These are phyloP conservation scores for Phytophthora hibernalis DNA, from an alignment of 352 stramenopile genomes.

Conservation along the genomic window DNA sequence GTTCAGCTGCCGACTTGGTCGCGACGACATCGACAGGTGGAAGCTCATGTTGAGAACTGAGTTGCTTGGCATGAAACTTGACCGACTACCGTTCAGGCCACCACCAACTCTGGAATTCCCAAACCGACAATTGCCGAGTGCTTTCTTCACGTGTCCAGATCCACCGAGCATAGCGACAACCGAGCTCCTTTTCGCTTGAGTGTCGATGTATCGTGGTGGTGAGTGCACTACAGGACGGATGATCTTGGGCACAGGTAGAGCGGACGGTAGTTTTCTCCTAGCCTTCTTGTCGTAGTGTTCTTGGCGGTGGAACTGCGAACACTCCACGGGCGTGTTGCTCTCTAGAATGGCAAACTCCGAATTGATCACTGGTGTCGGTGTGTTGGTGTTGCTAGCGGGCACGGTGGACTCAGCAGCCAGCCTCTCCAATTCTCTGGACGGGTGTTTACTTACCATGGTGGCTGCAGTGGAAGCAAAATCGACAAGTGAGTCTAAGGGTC, in stretches of 20 bases:
- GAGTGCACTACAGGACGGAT: constrained; percentile 13
- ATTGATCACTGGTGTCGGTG: constrained; percentile 16
- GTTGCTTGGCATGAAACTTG: constrained; percentile 41
- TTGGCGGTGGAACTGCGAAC: constrained; percentile 24
- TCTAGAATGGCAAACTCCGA: constrained; percentile 31
- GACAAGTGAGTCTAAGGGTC: constrained; percentile 16
- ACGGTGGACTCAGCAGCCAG: background rate
- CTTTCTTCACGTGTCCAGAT: constrained; percentile 10
- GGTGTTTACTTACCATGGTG: constrained; percentile 19
- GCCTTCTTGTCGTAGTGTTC: background rate
- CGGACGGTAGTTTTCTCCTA: constrained; percentile 5
- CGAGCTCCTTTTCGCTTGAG: constrained; percentile 15
- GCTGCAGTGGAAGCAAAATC: constrained; percentile 1
- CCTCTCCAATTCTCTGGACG: background rate
- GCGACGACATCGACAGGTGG: constrained; percentile 17
- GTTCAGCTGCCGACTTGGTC: constrained; percentile 36
- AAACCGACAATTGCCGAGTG: constrained; percentile 13
- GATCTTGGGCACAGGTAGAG: constrained; percentile 32
- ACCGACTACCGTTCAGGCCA: constrained; percentile 11
- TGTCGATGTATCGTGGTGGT: constrained; percentile 6
- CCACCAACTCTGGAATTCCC: constrained; percentile 12
- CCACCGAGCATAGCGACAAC: constrained; percentile 28
- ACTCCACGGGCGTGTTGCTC: constrained; percentile 38
- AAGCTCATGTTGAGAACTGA: constrained; percentile 26
- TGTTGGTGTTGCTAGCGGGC: constrained; percentile 19